Evolutionary conservation across 169 alveolate species (phyloP).

Genomic region (Cryptosporidium canis): DNA sequence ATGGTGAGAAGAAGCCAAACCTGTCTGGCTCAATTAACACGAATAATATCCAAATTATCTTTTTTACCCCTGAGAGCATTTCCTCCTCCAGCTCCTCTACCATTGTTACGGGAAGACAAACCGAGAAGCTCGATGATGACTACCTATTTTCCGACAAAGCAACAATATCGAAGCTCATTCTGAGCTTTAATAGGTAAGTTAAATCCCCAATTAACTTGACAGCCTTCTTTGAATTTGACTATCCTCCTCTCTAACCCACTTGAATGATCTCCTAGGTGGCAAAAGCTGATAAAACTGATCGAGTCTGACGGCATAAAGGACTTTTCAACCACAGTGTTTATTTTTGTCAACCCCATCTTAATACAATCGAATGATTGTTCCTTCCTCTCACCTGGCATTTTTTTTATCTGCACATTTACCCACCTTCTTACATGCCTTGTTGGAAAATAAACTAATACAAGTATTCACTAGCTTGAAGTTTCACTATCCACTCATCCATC

Average conservation of each 20-base stretch:
- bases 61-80: neutral
- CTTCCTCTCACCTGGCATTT: neutral
- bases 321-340: neutral
- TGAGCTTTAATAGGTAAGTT: conserved; percentile 30
- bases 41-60: neutral
- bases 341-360: conserved; percentile 15
- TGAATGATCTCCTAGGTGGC: neutral
- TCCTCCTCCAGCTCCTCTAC: neutral
- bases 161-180: neutral
- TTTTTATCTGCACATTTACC: conserved; percentile 24
- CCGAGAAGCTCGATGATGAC: neutral
- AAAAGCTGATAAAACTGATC: neutral
- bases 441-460: neutral
- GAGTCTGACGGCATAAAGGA: neutral
- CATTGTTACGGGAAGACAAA: conserved; percentile 19
- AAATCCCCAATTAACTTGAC: neutral
- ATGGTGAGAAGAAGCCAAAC: neutral
- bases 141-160: conserved; percentile 3
- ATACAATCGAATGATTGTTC: neutral
- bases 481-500: neutral
- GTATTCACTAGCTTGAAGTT: neutral
- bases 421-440: conserved; percentile 6
- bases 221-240: neutral
- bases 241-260: neutral
- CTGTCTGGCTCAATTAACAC: neutral